A percentile compares a stretch with the other conserved stretches of the same genome.
phyloP scores from a whole-genome alignment of 805 yeast genomes.

The Blastobotrys muscicola region DNA sequence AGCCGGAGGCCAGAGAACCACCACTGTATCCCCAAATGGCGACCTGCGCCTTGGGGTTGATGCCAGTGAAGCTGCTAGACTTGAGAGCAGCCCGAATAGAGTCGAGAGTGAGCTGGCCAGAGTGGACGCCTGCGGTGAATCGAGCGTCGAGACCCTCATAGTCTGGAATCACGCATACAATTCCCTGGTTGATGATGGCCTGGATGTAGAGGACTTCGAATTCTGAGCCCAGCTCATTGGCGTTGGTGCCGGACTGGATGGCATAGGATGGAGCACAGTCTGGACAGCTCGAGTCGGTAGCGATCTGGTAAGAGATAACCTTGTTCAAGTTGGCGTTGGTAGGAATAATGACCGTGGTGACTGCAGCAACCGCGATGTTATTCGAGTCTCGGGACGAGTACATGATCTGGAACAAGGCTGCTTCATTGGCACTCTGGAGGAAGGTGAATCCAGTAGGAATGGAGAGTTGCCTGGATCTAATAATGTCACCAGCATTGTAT shows the following conservation, averaged over 20 bases:
- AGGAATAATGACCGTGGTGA: conserved; percentile 21
- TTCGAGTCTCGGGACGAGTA: conserved; percentile 20
- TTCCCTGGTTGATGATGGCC: conserved; percentile 13
- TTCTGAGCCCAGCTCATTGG: conserved; percentile 4
- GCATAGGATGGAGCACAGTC: conserved; percentile 21
- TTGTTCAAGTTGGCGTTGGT: conserved; percentile 7
- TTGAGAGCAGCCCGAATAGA: conserved; percentile 19
- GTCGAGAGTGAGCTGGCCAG: conserved; percentile 22
- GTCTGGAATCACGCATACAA: conserved; percentile 18
- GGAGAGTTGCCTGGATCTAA: not conserved
- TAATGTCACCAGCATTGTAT: not conserved
- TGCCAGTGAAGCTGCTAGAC: conserved; percentile 26
- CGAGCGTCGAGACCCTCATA: conserved; percentile 24
- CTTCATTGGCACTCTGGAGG: conserved; percentile 1
- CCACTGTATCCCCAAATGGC: conserved; percentile 82
- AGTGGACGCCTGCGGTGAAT: conserved; percentile 22
- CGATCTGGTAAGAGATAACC: conserved; percentile 17
- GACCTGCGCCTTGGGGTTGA: conserved; percentile 30
- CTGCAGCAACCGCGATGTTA: conserved; percentile 20
- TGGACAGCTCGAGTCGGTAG: conserved; percentile 17
- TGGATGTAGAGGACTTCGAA: conserved; percentile 9
- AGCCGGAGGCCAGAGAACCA: conserved; percentile 65
- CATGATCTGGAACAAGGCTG: conserved; percentile 17
- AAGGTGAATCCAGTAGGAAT: conserved; percentile 1
- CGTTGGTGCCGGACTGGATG: conserved; percentile 10